Conservation (phyloP, 305 asterid genomes). For the Fraxinus nigra region DNA sequence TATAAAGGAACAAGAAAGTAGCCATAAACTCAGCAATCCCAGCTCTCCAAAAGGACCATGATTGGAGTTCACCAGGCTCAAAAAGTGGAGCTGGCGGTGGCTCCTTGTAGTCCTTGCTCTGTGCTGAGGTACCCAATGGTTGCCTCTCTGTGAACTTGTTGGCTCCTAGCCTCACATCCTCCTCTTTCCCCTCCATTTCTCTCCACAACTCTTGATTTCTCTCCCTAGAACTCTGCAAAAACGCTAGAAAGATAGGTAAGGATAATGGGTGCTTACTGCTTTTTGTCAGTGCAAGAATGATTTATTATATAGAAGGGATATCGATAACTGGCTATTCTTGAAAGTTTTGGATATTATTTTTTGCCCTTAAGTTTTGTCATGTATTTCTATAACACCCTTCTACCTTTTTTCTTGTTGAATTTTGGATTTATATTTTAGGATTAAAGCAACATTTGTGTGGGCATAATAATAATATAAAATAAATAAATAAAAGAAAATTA, state of each 20-base stretch:
- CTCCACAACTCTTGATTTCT: constrained; percentile 12
- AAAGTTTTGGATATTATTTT: background rate
- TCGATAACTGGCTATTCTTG: constrained; percentile 12
- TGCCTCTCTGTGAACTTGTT: constrained; percentile 63
- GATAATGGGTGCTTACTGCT: background rate
- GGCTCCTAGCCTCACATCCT: constrained; percentile 71
- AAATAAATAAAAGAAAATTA: background rate
- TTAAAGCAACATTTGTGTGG: background rate
- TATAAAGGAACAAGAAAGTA: constrained; percentile 68
- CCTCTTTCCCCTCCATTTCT: constrained; percentile 69
- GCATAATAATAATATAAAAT: too few species aligned
- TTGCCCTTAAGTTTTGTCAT: constrained; percentile 21
- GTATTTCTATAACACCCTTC: background rate
- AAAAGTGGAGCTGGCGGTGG: constrained; percentile 63
- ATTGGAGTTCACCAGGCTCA: constrained; percentile 65
- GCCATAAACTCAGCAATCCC: constrained; percentile 77
- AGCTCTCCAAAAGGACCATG: constrained; percentile 82
- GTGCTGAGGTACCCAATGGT: constrained; percentile 75
- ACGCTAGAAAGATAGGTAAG: background rate
- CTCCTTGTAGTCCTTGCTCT: constrained; percentile 71
- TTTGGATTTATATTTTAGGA: background rate
- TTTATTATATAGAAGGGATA: background rate
- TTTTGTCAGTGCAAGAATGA: background rate
- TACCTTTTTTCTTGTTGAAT: background rate
- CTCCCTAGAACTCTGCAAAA: background rate